Percentiles rank a stretch among this genome's conserved stretches.
Evolutionary conservation across 768 basidiomycete genomes (phyloP).

Genomic region (Leccinum broughii): DNA sequence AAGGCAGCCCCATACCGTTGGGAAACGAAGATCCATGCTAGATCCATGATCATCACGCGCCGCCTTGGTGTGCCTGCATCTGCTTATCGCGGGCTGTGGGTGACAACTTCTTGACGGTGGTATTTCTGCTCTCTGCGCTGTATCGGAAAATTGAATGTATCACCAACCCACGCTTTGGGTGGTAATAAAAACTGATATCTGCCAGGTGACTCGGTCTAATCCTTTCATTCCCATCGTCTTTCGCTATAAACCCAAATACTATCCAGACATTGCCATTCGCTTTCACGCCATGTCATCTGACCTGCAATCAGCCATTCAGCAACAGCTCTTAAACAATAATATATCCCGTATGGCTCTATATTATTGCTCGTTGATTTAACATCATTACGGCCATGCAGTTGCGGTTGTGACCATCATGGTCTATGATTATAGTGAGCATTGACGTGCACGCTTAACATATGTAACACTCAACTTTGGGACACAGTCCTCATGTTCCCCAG

Average conservation of each 20-base stretch:
- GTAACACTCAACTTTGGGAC: neutral
- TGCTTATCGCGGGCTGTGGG: neutral
- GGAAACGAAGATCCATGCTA: neutral
- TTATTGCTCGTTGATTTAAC: neutral
- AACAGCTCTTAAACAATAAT: neutral
- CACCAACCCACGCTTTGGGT: neutral
- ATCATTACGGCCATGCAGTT: neutral
- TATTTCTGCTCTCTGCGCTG: neutral
- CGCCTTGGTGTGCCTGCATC: neutral
- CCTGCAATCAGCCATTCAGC: neutral
- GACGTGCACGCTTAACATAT: neutral
- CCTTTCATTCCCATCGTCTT: neutral
- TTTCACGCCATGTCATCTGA: neutral
- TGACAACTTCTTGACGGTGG: neutral
- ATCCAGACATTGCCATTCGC: slow-evolving; percentile 14
- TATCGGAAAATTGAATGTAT: neutral
- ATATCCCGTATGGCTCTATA: neutral
- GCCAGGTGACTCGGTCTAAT: neutral
- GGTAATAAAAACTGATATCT: neutral
- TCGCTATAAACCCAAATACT: neutral
- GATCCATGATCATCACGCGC: neutral
- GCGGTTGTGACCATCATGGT: rapidly evolving
- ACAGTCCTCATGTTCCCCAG: neutral
- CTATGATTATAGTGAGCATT: neutral
- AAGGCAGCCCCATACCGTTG: no score